Evolutionary conservation across 1,284 basidiomycete genomes (phyloP).

Genomic region (Boletus sp.): DNA sequence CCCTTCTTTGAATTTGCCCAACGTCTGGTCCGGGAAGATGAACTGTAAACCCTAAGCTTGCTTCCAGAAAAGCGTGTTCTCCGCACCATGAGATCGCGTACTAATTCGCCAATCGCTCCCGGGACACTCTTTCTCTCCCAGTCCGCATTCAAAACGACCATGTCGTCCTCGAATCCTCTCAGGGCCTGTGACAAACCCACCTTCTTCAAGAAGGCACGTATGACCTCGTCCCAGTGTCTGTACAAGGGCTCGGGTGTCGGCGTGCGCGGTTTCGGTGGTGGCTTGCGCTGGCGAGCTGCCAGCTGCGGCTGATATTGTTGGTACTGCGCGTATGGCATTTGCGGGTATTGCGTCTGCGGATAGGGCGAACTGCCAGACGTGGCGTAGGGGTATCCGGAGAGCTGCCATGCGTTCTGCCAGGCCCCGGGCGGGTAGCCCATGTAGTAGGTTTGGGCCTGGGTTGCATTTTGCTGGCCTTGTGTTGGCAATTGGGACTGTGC

Average conservation of each 20-base stretch:
- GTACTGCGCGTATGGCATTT: conserved; percentile 32
- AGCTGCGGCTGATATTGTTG: conserved; percentile 32
- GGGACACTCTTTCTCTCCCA: conserved; percentile 59
- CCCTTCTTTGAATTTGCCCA: conserved; percentile 27
- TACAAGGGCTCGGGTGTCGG: conserved; percentile 41
- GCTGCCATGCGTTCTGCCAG: conserved; percentile 34
- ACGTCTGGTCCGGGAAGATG: conserved; percentile 15
- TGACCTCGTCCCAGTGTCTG: conserved; percentile 58
- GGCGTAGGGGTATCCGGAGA: conserved; percentile 32
- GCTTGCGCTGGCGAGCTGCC: conserved; percentile 29
- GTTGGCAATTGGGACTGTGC: conserved; percentile 18
- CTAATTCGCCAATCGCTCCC: conserved; percentile 49
- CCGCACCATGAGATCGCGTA: conserved; percentile 51
- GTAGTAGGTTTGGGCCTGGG: conserved; percentile 27
- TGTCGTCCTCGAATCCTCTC: conserved; percentile 63
- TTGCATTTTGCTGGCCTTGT: conserved; percentile 27
- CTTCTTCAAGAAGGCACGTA: conserved; percentile 51
- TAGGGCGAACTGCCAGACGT: conserved; percentile 30
- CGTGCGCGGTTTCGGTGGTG: conserved; percentile 27
- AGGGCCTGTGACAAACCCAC: conserved; percentile 59
- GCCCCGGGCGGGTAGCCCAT: conserved; percentile 31
- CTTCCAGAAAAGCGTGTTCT: background rate
- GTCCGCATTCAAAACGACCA: conserved; percentile 62
- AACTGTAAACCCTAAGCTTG: background rate
- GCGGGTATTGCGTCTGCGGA: conserved; percentile 33